These are phyloP conservation scores for Mucuna pruriens DNA, from an alignment of 306 rosid genomes.

Conservation along the genomic window DNA sequence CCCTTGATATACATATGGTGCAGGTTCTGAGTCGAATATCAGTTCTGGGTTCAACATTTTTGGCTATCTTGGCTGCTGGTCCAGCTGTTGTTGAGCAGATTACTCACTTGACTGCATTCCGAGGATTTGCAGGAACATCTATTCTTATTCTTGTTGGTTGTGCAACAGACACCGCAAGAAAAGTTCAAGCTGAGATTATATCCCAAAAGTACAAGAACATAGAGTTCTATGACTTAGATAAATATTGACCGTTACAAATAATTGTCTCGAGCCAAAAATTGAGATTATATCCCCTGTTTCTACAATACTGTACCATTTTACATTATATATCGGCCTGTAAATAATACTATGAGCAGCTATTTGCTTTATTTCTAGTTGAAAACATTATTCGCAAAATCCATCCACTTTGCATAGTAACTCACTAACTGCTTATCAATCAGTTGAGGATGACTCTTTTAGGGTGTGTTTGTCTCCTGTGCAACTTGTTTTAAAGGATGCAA, in stretches of 20 bases:
- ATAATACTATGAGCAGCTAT: conserved; percentile 40
- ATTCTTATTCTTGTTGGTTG: conserved; percentile 98
- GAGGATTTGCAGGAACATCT: conserved; percentile 97
- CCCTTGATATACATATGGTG: conserved; percentile 24
- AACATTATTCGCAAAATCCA: background rate
- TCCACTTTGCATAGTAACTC: background rate
- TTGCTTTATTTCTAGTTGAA: background rate
- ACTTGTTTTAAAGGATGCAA: too few relatives aligned
- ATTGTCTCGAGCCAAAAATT: too few relatives aligned
- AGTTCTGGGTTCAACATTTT: conserved; percentile 89
- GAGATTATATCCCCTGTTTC: background rate
- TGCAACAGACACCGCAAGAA: conserved; percentile 96
- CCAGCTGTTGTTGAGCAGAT: conserved; percentile 88
- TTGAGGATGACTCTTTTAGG: too few relatives aligned
- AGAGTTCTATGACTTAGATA: conserved; percentile 84
- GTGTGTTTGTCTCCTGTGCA: too few relatives aligned
- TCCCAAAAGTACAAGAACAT: conserved; percentile 95
- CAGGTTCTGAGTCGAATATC: conserved; percentile 96
- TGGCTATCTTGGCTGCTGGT: conserved; percentile 93
- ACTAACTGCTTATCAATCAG: too few relatives aligned
- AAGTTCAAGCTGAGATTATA: conserved; percentile 93
- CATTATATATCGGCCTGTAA: conserved; percentile 47
- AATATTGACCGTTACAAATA: conserved; percentile 58
- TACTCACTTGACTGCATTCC: conserved; percentile 87
- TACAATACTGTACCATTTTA: background rate